Percentiles rank a stretch among this genome's conserved stretches.
Evolutionary conservation across 2,329 filamentous ascomycete genomes (phyloP).

Genomic region (Chalaropsis ovoidea): DNA sequence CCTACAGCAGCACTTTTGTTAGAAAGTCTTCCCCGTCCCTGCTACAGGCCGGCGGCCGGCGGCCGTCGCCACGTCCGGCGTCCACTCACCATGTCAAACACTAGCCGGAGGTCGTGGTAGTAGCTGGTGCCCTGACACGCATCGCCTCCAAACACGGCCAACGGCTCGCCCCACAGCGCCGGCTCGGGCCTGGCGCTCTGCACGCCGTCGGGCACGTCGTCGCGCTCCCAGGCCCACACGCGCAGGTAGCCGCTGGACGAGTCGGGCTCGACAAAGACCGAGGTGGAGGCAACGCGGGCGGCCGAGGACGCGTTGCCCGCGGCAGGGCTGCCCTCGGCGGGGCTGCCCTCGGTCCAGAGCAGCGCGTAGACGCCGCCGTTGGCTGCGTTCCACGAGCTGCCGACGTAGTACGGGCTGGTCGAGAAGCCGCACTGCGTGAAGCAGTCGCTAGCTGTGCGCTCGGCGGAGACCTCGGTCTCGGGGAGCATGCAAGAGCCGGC

Average conservation of each 20-base stretch:
- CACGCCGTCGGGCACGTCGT: slow-evolving; percentile 56
- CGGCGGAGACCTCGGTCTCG: neutral
- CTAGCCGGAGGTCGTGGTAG: slow-evolving; percentile 60
- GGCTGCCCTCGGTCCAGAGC: slow-evolving; percentile 57
- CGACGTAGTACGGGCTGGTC: slow-evolving; percentile 38
- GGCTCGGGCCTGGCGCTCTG: slow-evolving; percentile 50
- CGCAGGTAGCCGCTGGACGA: slow-evolving; percentile 27
- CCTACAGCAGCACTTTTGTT: slow-evolving; percentile 30
- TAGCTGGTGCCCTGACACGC: slow-evolving; percentile 55
- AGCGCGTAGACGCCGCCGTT: slow-evolving; percentile 61
- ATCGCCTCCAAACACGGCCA: slow-evolving; percentile 55
- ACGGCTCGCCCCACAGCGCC: slow-evolving; percentile 55
- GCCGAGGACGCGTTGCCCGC: neutral
- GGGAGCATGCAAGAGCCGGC: slow-evolving; percentile 1
- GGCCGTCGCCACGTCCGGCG: no score
- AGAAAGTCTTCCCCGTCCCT: neutral
- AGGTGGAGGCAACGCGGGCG: neutral
- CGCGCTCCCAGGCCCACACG: slow-evolving; percentile 68
- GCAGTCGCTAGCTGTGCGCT: slow-evolving; percentile 13
- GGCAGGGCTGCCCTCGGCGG: slow-evolving; percentile 42
- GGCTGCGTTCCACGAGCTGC: slow-evolving; percentile 55
- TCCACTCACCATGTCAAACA: slow-evolving; percentile 53
- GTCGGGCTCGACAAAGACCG: neutral
- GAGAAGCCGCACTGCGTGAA: slow-evolving; percentile 18
- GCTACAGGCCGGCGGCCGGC: no score